These are phyloP conservation scores for Cordia subcordata DNA, from an alignment of 257 asterid species.

Conservation along the genomic window DNA sequence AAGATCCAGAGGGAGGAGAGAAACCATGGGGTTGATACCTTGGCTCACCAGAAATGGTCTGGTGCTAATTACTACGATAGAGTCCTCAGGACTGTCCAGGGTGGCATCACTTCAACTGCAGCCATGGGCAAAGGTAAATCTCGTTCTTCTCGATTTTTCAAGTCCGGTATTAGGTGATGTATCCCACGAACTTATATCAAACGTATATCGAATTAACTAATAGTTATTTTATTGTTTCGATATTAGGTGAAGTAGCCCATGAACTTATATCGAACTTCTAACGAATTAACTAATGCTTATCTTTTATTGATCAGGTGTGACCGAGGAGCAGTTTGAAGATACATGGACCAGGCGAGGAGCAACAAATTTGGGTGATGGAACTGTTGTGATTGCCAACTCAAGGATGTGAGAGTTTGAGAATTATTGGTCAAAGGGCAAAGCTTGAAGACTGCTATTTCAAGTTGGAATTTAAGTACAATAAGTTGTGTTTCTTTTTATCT, in stretches of 20 bases:
- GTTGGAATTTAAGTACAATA: conserved; percentile 22
- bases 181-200: no score
- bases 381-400: conserved; percentile 69
- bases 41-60: conserved; percentile 99
- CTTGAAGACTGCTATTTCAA: conserved; percentile 19
- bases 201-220: no score
- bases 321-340: conserved; percentile 86
- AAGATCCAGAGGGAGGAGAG: conserved; percentile 91
- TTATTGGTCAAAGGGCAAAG: conserved; percentile 16
- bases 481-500: conserved; percentile 5
- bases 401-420: conserved; percentile 49
- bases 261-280: no score
- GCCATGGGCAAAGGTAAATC: conserved; percentile 91
- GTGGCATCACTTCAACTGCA: conserved; percentile 94
- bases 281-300: no score
- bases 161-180: not conserved
- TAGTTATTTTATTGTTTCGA: no score
- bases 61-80: conserved; percentile 95
- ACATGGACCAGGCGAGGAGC: conserved; percentile 86
- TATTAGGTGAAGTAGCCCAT: no score
- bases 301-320: no score
- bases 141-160: not conserved
- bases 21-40: conserved; percentile 82
- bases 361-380: conserved; percentile 43
- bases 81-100: conserved; percentile 90